Percentiles rank a stretch among this genome's conserved stretches.
These are phyloP conservation scores for Hemileia vastatrix DNA, from an alignment of 1,284 basidiomycete species.

Conservation along the genomic window DNA sequence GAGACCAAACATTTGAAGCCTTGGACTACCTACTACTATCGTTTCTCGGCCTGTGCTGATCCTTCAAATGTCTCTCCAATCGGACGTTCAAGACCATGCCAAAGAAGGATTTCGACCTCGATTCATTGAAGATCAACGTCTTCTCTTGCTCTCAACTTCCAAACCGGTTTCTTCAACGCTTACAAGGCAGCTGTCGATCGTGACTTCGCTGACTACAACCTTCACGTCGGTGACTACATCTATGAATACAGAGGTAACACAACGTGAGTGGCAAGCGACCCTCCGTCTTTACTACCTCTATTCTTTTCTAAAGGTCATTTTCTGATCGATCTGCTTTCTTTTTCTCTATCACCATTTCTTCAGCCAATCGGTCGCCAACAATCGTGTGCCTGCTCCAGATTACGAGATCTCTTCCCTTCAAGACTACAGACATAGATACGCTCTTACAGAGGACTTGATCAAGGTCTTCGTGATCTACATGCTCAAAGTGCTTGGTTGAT, in stretches of 20 bases:
- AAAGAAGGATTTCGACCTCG: conserved; percentile 28
- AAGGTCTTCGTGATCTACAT: conserved; percentile 51
- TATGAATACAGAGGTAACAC: conserved; percentile 38
- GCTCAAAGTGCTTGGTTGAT: conserved; percentile 54
- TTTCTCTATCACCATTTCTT: no score
- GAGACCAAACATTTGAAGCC: conserved; percentile 53
- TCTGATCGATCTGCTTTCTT: not conserved
- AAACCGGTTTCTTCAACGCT: conserved; percentile 58
- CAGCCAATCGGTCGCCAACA: no score
- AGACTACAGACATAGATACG: conserved; percentile 57
- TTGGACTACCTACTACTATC: conserved; percentile 56
- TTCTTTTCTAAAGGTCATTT: not conserved
- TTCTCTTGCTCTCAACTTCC: conserved; percentile 49
- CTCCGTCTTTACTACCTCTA: conserved; percentile 10
- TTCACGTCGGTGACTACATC: conserved; percentile 51
- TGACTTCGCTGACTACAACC: conserved; percentile 54
- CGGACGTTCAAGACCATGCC: conserved; percentile 31
- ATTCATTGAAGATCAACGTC: conserved; percentile 30
- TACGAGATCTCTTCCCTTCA: conserved; percentile 55
- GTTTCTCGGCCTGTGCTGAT: conserved; percentile 58
- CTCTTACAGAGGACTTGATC: conserved; percentile 56
- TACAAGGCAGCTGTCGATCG: conserved; percentile 56
- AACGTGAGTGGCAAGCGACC: conserved; percentile 45
- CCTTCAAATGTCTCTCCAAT: conserved; percentile 27
- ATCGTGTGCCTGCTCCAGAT: conserved; percentile 47